Conservation (phyloP, 495 filamentous ascomycete species). For the Penicilliopsis zonata region DNA sequence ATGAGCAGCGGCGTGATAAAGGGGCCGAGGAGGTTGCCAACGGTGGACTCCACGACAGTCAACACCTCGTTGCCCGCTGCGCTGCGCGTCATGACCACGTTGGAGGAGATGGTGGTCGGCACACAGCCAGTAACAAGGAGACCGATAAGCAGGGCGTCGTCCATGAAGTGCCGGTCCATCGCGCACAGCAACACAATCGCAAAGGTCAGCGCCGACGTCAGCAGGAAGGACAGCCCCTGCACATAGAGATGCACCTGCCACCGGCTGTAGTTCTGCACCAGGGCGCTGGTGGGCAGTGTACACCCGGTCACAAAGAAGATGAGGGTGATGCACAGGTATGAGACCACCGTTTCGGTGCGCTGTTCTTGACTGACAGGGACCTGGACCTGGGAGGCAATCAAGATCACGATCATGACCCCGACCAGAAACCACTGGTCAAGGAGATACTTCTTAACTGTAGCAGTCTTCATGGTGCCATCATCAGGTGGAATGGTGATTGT, state of each 20-base stretch:
- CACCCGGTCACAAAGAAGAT: conserved; percentile 33
- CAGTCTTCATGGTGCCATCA: too few relatives aligned
- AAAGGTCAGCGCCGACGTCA: conserved; percentile 22
- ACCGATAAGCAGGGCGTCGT: conserved; percentile 26
- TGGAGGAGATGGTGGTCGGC: conserved; percentile 27
- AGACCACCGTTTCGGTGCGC: conserved; percentile 17
- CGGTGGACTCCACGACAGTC: conserved; percentile 28
- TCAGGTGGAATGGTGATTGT: too few relatives aligned
- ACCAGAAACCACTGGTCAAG: background rate
- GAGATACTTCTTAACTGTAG: too few relatives aligned
- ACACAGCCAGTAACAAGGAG: conserved; percentile 23
- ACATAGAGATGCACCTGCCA: conserved; percentile 28
- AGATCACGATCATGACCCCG: conserved; percentile 5
- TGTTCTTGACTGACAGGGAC: conserved; percentile 18
- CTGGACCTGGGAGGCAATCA: conserved; percentile 28
- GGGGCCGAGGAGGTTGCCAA: conserved; percentile 29
- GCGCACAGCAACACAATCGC: conserved; percentile 23
- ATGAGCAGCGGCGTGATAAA: conserved; percentile 25
- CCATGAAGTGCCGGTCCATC: conserved; percentile 23
- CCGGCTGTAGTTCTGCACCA: conserved; percentile 22
- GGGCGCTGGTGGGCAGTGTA: conserved; percentile 19
- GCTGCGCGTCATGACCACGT: conserved; percentile 29
- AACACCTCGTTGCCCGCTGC: conserved; percentile 27
- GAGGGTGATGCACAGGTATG: conserved; percentile 22
- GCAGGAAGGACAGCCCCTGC: conserved; percentile 26